A percentile compares a stretch with the other conserved stretches of the same genome.
phyloP scores from a whole-genome alignment of 495 filamentous ascomycete genomes.

The Alectoria sarmentosa region DNA sequence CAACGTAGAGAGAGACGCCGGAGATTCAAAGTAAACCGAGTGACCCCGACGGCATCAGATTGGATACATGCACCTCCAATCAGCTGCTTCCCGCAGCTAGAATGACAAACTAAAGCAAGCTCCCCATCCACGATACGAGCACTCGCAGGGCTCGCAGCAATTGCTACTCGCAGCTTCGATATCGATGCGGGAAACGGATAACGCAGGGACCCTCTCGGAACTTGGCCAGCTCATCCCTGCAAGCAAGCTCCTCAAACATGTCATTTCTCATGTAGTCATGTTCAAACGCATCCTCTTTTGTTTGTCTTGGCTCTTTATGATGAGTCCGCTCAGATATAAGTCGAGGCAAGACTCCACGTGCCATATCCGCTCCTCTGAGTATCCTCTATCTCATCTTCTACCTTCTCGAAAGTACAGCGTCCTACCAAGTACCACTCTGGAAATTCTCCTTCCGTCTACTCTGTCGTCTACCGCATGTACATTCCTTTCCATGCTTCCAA shows the following conservation, averaged over 20 bases:
- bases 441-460: background rate
- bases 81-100: background rate
- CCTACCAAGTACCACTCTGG: background rate
- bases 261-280: background rate
- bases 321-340: conserved; percentile 8
- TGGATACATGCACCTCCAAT: conserved; percentile 4
- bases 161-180: background rate
- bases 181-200: background rate
- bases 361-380: conserved; percentile 1
- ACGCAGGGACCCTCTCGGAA: background rate
- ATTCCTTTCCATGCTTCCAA: background rate
- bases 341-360: background rate
- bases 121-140: conserved; percentile 1
- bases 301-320: background rate
- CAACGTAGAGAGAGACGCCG: background rate
- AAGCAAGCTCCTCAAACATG: background rate
- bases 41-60: background rate
- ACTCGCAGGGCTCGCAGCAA: background rate
- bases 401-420: background rate
- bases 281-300: background rate
- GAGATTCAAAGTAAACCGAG: background rate
- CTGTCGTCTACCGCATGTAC: conserved; percentile 6
- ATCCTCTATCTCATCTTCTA: background rate
- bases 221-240: background rate
- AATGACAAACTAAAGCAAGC: background rate